Conservation (phyloP, 2,329 filamentous ascomycete species). For the Cytospora piceicola region DNA sequence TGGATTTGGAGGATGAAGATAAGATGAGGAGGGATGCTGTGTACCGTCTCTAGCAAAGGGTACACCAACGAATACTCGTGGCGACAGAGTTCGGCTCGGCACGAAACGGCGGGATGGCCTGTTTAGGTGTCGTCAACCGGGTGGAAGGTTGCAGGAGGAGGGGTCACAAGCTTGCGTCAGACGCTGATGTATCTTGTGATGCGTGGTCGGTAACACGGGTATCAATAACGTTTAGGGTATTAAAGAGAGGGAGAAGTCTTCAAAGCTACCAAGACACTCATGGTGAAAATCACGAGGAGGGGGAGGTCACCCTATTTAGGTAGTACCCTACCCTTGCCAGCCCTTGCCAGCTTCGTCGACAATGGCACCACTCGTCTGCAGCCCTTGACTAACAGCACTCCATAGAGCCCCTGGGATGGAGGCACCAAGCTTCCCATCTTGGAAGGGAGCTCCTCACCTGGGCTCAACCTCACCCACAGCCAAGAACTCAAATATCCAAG, state of each 20-base stretch:
- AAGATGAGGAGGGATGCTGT: background rate
- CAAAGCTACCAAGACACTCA: conserved; percentile 10
- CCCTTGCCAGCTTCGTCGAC: conserved; percentile 1
- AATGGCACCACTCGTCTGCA: conserved; percentile 22
- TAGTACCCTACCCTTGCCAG: conserved; percentile 26
- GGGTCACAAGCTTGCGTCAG: background rate
- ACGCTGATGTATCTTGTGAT: background rate
- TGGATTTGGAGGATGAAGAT: background rate
- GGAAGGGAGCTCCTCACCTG: background rate
- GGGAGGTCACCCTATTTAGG: conserved; percentile 13
- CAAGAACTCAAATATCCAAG: background rate
- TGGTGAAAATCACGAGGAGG: conserved; percentile 13
- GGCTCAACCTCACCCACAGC: background rate
- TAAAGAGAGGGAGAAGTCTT: conserved; percentile 2
- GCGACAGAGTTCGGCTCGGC: conserved; percentile 8
- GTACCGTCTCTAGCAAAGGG: background rate
- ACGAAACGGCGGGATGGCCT: background rate
- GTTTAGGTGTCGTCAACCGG: background rate
- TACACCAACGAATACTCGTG: background rate
- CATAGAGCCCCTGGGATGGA: conserved; percentile 16
- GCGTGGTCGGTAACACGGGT: background rate
- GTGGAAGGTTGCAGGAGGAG: background rate
- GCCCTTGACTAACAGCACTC: conserved; percentile 9
- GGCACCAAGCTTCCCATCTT: conserved; percentile 10
- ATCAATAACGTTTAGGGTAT: conserved; percentile 13